Percentiles rank a stretch among this genome's conserved stretches.
These are phyloP conservation scores for Spiraea crenata DNA, from an alignment of 331 rosid species.

Conservation along the genomic window DNA sequence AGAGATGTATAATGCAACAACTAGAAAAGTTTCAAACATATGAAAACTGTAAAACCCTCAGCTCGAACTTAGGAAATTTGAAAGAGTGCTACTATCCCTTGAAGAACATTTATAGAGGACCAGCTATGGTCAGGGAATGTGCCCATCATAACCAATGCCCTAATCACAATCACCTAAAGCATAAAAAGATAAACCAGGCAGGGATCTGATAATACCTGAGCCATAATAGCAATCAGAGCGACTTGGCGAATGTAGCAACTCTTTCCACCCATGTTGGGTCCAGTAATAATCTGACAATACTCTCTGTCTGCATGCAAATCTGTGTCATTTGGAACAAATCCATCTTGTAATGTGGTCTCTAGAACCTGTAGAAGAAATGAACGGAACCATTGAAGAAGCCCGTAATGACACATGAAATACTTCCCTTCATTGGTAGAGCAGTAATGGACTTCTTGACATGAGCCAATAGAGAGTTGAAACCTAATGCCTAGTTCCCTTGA, in stretches of 20 bases:
- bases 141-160: too few species aligned
- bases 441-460: conserved; percentile 14
- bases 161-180: background rate
- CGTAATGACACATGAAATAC: background rate
- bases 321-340: conserved; percentile 91
- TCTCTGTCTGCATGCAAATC: conserved; percentile 59
- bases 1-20: conserved; percentile 16
- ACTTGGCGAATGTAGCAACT: conserved; percentile 99
- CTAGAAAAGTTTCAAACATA: conserved; percentile 5
- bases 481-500: background rate
- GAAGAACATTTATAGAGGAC: conserved; percentile 6
- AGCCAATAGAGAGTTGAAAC: background rate
- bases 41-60: background rate
- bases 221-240: conserved; percentile 86
- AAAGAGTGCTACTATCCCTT: background rate
- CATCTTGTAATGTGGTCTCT: conserved; percentile 70
- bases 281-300: conserved; percentile 89
- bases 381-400: conserved; percentile 21
- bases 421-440: conserved; percentile 12
- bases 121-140: background rate
- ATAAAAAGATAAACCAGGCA: background rate
- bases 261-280: conserved; percentile 99
- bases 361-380: conserved; percentile 55
- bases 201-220: conserved; percentile 63
- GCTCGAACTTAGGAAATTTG: background rate